These are phyloP conservation scores for Phialophora chinensis DNA, from an alignment of 2,329 filamentous ascomycete genomes.

Conservation along the genomic window DNA sequence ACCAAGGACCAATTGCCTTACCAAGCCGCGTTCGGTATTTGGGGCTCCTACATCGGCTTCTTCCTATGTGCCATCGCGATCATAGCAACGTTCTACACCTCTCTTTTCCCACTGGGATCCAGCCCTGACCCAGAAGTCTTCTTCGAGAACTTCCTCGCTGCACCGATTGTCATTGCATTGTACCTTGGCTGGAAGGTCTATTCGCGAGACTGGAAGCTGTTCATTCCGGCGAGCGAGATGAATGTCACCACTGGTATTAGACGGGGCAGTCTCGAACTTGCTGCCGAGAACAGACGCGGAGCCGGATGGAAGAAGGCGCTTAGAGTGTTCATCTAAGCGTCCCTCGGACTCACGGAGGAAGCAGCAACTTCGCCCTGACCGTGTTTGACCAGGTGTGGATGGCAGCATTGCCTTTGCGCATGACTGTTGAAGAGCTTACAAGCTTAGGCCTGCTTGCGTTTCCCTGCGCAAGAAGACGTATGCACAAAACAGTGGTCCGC, in stretches of 20 bases:
- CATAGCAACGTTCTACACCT: conserved; percentile 86
- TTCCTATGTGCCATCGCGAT: conserved; percentile 77
- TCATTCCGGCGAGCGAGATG: background rate
- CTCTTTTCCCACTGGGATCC: conserved; percentile 72
- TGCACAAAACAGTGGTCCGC: background rate
- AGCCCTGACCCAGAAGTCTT: conserved; percentile 36
- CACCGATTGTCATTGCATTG: conserved; percentile 48
- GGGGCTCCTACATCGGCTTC: conserved; percentile 81
- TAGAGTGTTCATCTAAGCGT: background rate
- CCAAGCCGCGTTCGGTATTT: conserved; percentile 75
- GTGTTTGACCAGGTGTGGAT: background rate
- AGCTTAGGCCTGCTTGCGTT: background rate
- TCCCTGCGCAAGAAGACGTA: background rate
- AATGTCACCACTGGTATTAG: background rate
- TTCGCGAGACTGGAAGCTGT: background rate
- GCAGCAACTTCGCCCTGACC: too few species aligned
- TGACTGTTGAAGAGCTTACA: background rate
- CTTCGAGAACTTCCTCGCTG: conserved; percentile 42
- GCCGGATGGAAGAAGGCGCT: background rate
- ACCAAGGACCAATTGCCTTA: conserved; percentile 78
- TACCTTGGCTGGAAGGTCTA: conserved; percentile 65
- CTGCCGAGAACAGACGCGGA: background rate
- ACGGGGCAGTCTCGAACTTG: background rate
- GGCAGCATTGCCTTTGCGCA: background rate
- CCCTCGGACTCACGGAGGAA: background rate